These are phyloP conservation scores for Orbilia ellipsospora DNA, from an alignment of 2,329 filamentous ascomycete species.

Conservation along the genomic window DNA sequence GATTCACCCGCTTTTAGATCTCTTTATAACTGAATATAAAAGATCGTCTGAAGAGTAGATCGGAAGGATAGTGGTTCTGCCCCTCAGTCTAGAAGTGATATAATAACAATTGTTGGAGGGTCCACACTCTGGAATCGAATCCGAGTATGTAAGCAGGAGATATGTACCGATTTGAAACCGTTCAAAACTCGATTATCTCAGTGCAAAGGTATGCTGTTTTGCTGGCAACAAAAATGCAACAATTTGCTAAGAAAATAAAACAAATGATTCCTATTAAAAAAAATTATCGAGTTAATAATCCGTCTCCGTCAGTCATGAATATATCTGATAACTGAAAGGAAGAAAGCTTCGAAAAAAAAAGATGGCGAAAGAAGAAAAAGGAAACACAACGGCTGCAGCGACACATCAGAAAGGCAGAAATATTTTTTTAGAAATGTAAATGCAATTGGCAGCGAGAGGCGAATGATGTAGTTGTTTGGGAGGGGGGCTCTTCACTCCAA, in stretches of 20 bases:
- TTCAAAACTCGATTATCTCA: conserved; percentile 21
- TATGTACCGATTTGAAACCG: conserved; percentile 22
- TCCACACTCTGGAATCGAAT: neutral
- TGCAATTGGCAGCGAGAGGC: conserved; percentile 35
- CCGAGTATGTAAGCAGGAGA: conserved; percentile 10
- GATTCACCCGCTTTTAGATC: too few species aligned
- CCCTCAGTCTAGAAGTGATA: neutral
- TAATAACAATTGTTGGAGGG: neutral
- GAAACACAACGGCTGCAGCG: neutral
- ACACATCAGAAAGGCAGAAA: neutral
- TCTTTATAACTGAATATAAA: conserved; percentile 4
- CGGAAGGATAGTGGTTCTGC: too few species aligned
- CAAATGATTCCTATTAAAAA: conserved; percentile 19
- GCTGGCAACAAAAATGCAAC: too few species aligned
- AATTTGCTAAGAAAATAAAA: neutral
- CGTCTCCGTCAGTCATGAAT: neutral
- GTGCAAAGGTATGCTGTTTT: too few species aligned
- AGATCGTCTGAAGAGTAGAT: neutral
- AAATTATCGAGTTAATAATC: conserved; percentile 11
- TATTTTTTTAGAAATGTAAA: neutral
- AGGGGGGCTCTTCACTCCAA: neutral
- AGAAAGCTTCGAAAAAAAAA: conserved; percentile 1
- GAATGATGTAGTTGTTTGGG: conserved; percentile 8
- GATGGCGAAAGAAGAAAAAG: too few species aligned
- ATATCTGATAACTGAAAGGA: neutral